Evolutionary conservation across 768 basidiomycete species (phyloP), one percentile per base, ranked within the genome.

Genomic region (Tricholoma matsutake): DNA sequence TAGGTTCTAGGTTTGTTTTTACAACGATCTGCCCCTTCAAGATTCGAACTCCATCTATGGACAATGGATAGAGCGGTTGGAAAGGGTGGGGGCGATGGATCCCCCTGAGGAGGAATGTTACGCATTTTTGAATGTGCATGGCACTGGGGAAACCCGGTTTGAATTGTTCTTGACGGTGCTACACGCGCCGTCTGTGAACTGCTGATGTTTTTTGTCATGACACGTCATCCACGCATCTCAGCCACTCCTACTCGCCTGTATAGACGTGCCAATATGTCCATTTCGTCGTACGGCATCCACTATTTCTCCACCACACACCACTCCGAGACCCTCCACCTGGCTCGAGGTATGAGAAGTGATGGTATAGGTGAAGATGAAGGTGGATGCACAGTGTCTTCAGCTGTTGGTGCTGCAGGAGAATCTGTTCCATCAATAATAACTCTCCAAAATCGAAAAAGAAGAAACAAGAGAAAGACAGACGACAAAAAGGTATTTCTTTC

Each of bases 381-480:
- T 29, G 39, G 57, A 22, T 49, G 34, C 8, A 43, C 41, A 1
- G 29, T 6, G 51, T 53, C 7, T 28, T 11, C 13, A 18, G 29
- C 31, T 32, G 29, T 16, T n/a, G 31, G n/a, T 53, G 29, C 51
- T 18, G 31, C 18, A 18, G 31, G 29, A 35, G 62, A 60, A 20
- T 11, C 49, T 57, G 35, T 39, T 31, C 56, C 25, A 62, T 45
- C 47, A 65, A 52, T 41, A 32, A 62, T 16, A 13, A 62, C 39
- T 56, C 54, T 10, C 58, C 70, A 49, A 74, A 72, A 39, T 62
- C 63, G 20, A 73, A 78, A 73, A 76, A 73, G 66, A 71, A 69
- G 62, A 59, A 66, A 58, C 72, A 65, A 39, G 66, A 69, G 66
- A 68, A 73, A 67, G 73, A 70, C 69, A 73, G 63, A 64, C 56